These are phyloP conservation scores for Colletotrichum viniferum DNA, from an alignment of 2,329 filamentous ascomycete genomes.

Conservation along the genomic window DNA sequence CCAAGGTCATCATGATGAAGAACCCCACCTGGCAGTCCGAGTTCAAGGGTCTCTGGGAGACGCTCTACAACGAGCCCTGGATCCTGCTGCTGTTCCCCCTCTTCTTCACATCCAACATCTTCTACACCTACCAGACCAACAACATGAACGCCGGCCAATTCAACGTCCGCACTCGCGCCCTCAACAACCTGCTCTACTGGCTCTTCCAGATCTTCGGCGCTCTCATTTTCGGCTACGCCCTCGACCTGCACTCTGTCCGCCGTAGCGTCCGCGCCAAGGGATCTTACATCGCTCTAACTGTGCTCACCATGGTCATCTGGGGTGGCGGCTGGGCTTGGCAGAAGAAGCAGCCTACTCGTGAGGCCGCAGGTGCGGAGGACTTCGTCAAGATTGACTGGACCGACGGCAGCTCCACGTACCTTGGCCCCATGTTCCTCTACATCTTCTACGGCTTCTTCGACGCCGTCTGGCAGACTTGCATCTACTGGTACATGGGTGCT, in stretches of 20 bases:
- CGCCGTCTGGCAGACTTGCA: slow-evolving; percentile 85
- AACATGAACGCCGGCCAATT: slow-evolving; percentile 73
- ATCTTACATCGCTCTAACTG: slow-evolving; percentile 65
- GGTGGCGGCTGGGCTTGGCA: slow-evolving; percentile 84
- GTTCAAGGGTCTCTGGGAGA: slow-evolving; percentile 76
- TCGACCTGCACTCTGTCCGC: slow-evolving; percentile 65
- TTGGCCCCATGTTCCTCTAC: slow-evolving; percentile 85
- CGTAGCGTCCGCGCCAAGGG: slow-evolving; percentile 72
- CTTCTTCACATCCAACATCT: slow-evolving; percentile 85
- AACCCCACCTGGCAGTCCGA: slow-evolving; percentile 87
- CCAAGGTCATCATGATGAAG: slow-evolving; percentile 85
- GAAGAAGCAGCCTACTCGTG: slow-evolving; percentile 60
- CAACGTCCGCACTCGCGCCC: slow-evolving; percentile 74
- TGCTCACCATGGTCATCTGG: slow-evolving; percentile 79
- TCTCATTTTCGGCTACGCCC: slow-evolving; percentile 70
- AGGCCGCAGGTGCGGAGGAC: slow-evolving; percentile 28
- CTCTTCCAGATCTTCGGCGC: slow-evolving; percentile 79
- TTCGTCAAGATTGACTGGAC: slow-evolving; percentile 64
- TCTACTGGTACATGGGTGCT: slow-evolving; percentile 97
- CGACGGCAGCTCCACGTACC: slow-evolving; percentile 60
- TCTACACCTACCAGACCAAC: slow-evolving; percentile 78
- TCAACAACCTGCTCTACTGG: slow-evolving; percentile 84
- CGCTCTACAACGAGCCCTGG: slow-evolving; percentile 71
- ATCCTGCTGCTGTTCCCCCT: slow-evolving; percentile 80
- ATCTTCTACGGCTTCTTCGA: slow-evolving; percentile 92